Conservation (phyloP, 306 rosid species). For the Dryas octopetala region DNA sequence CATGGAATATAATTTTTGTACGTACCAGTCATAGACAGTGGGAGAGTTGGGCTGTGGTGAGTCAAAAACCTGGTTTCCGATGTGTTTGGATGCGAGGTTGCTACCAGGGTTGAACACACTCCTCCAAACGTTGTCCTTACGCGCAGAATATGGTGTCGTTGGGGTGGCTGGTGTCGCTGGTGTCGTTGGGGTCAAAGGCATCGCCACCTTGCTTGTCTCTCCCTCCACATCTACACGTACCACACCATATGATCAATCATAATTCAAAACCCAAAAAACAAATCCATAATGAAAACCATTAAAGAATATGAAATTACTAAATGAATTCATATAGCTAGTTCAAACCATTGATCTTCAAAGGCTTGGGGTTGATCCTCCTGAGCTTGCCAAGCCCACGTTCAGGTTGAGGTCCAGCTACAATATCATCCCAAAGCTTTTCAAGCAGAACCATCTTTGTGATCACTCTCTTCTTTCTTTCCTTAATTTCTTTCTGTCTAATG, state of each 20-base stretch:
- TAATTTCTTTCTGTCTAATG: neutral
- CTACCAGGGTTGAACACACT: conserved; percentile 97
- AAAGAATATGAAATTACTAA: neutral
- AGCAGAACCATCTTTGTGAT: conserved; percentile 55
- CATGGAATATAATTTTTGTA: too few species aligned
- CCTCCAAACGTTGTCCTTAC: conserved; percentile 91
- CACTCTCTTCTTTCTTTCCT: neutral
- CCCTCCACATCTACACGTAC: conserved; percentile 29
- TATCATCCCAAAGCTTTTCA: conserved; percentile 91
- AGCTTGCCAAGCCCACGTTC: conserved; percentile 80
- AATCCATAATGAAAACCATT: neutral
- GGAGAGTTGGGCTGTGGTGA: conserved; percentile 87
- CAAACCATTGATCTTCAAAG: conserved; percentile 47
- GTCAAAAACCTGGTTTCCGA: conserved; percentile 71
- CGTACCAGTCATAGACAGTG: conserved; percentile 89
- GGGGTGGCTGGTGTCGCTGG: conserved; percentile 67
- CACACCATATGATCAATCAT: neutral
- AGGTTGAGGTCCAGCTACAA: conserved; percentile 82
- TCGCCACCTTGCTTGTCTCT: conserved; percentile 45
- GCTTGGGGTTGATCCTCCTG: conserved; percentile 48
- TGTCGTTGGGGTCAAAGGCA: conserved; percentile 48
- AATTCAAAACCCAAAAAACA: neutral
- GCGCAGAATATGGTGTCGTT: conserved; percentile 47
- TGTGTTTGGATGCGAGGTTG: conserved; percentile 61
- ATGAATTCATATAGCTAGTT: too few species aligned